Evolutionary conservation across 2,329 filamentous ascomycete genomes (phyloP).

Genomic region (Colletotrichum cuscutae): DNA sequence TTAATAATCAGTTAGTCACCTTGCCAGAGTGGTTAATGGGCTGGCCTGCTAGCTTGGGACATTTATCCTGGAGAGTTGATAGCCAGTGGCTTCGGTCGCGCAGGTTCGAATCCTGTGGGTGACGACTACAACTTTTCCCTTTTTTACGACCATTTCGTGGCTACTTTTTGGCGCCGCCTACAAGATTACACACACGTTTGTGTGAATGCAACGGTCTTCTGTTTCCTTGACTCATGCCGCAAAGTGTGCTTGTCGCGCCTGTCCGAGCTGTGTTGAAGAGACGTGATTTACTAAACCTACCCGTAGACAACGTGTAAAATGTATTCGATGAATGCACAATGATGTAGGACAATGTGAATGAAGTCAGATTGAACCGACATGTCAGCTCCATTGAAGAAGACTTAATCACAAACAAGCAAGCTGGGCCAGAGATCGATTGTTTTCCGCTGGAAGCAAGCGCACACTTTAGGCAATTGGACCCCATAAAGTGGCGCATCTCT

Average conservation of each 20-base stretch:
- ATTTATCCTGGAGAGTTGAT: constrained; percentile 1
- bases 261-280: neutral
- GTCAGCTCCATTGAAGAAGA: neutral
- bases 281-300: neutral
- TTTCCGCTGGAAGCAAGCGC: neutral
- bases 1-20: neutral
- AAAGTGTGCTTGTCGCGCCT: neutral
- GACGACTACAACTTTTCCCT: neutral
- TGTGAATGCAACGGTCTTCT: neutral
- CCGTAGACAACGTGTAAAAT: neutral
- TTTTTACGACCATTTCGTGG: too few relatives aligned
- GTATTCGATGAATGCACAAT: neutral
- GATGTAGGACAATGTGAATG: neutral
- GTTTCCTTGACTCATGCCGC: neutral
- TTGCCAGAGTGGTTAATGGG: constrained; percentile 36
- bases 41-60: constrained; percentile 29
- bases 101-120: constrained; percentile 35
- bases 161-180: too few relatives aligned
- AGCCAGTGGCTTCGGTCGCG: constrained; percentile 35
- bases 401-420: neutral
- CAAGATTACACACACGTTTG: too few relatives aligned
- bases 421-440: neutral
- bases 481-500: neutral
- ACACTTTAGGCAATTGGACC: neutral
- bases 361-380: neutral